A percentile compares a stretch with the other conserved stretches of the same genome.
phyloP scores from a whole-genome alignment of 2,329 filamentous ascomycete genomes.

The Xylaria digitata region DNA sequence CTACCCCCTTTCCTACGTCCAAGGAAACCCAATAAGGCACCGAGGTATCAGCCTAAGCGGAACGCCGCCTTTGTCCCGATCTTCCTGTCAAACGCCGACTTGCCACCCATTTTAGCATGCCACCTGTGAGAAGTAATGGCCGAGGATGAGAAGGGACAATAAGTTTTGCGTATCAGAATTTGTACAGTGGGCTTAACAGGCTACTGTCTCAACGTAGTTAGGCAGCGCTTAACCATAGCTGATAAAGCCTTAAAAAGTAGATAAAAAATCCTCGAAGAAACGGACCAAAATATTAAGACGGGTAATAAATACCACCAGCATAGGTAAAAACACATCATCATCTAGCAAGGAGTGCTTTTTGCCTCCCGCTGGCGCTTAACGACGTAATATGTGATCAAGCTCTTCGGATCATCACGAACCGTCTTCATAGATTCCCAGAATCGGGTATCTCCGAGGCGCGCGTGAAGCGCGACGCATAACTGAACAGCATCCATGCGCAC shows the following conservation, averaged over 20 bases:
- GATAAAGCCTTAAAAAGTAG: not conserved
- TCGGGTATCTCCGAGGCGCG: conserved; percentile 65
- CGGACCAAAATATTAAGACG: conserved; percentile 13
- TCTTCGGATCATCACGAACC: conserved; percentile 78
- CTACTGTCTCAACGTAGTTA: not conserved
- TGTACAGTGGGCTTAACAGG: conserved; percentile 7
- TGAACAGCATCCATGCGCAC: conserved; percentile 82
- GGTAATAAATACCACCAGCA: conserved; percentile 29
- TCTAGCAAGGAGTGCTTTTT: conserved; percentile 35
- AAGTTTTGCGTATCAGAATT: not conserved
- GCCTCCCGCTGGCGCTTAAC: conserved; percentile 74
- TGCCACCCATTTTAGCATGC: conserved; percentile 19
- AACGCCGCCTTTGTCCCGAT: conserved; percentile 24
- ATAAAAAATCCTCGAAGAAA: conserved; percentile 5
- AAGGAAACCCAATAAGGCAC: conserved; percentile 16
- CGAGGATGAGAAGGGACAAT: conserved; percentile 14
- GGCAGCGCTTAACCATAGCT: not conserved
- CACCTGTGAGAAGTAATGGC: not conserved
- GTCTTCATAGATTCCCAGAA: conserved; percentile 77
- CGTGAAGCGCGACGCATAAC: conserved; percentile 79
- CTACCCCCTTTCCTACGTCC: not conserved
- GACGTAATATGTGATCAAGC: conserved; percentile 83
- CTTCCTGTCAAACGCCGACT: conserved; percentile 26
- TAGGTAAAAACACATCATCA: conserved; percentile 25
- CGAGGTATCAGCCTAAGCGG: conserved; percentile 23